phyloP scores from a whole-genome alignment of 2,329 filamentous ascomycete species.

The Thermothelomyces thermophilus region DNA sequence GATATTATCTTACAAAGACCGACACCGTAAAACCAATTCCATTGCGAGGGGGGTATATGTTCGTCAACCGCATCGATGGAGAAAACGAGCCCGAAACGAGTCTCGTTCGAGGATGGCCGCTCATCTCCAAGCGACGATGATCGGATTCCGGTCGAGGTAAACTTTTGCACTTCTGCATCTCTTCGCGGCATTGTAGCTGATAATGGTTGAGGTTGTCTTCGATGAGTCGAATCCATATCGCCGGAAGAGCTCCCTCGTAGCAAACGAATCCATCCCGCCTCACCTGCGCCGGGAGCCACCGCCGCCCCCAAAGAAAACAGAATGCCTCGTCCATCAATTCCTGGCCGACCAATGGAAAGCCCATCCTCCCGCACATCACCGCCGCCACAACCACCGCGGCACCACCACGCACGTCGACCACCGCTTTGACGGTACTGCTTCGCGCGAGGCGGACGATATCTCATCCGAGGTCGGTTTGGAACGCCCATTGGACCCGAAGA shows the following conservation, averaged over 20 bases:
- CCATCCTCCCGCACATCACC: background rate
- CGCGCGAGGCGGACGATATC: constrained; percentile 11
- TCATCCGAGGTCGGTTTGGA: constrained; percentile 12
- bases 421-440: background rate
- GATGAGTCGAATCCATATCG: constrained; percentile 55
- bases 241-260: constrained; percentile 59
- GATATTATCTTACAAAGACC: no score
- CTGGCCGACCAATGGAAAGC: constrained; percentile 47
- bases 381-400: constrained; percentile 21
- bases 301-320: constrained; percentile 30
- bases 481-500: constrained; percentile 13
- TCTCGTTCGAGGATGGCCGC: constrained; percentile 28
- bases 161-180: constrained; percentile 5
- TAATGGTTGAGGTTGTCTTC: constrained; percentile 48
- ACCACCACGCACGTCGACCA: background rate
- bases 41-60: no score
- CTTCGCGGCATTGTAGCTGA: no score
- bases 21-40: no score
- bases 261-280: constrained; percentile 39
- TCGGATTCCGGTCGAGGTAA: constrained; percentile 45
- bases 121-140: constrained; percentile 48
- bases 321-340: constrained; percentile 60
- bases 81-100: background rate
- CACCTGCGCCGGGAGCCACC: constrained; percentile 27
- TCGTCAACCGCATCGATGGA: background rate